A percentile compares a stretch with the other conserved stretches of the same genome.
Evolutionary conservation across 208 protist genomes (phyloP).

Genomic region (Strigomonas culicis): DNA sequence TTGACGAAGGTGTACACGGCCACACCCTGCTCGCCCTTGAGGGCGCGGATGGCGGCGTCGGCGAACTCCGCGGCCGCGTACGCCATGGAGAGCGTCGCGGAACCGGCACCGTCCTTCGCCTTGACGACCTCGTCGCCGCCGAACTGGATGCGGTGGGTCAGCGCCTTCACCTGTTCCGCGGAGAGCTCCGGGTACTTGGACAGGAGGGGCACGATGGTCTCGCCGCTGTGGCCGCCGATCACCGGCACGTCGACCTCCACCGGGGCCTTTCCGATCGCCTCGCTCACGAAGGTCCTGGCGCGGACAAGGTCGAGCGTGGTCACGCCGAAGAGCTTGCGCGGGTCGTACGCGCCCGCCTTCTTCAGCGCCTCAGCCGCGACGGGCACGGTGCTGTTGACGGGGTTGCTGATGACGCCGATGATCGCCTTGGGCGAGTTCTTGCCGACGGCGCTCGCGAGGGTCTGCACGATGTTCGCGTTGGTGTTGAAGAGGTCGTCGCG

Average conservation of each 20-base stretch:
- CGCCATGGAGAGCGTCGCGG: slow-evolving; percentile 96
- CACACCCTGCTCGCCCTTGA: slow-evolving; percentile 67
- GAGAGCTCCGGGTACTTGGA: slow-evolving; percentile 61
- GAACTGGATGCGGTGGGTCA: slow-evolving; percentile 90
- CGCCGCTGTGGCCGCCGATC: slow-evolving; percentile 94
- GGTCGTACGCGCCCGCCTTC: slow-evolving; percentile 88
- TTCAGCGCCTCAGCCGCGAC: slow-evolving; percentile 92
- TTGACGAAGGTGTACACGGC: slow-evolving; percentile 83
- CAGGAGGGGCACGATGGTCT: slow-evolving; percentile 93
- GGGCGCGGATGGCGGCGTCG: slow-evolving; percentile 61
- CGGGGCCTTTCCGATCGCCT: slow-evolving; percentile 40
- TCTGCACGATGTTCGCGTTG: slow-evolving; percentile 93
- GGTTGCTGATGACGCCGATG: slow-evolving; percentile 95
- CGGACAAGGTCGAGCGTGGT: slow-evolving; percentile 92
- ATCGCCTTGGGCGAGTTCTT: slow-evolving; percentile 64
- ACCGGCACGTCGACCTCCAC: slow-evolving; percentile 80
- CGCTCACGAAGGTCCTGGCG: slow-evolving; percentile 90
- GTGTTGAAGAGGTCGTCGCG: slow-evolving; percentile 58
- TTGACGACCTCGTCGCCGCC: slow-evolving; percentile 95
- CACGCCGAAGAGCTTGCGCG: slow-evolving; percentile 86
- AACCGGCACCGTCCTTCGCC: slow-evolving; percentile 94
- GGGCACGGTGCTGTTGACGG: slow-evolving; percentile 96
- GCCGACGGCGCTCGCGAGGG: slow-evolving; percentile 82
- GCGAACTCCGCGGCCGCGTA: no score
- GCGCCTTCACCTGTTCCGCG: slow-evolving; percentile 44